Conservation (phyloP, 2,329 filamentous ascomycete species). For the Sordariomycetes sp. region DNA sequence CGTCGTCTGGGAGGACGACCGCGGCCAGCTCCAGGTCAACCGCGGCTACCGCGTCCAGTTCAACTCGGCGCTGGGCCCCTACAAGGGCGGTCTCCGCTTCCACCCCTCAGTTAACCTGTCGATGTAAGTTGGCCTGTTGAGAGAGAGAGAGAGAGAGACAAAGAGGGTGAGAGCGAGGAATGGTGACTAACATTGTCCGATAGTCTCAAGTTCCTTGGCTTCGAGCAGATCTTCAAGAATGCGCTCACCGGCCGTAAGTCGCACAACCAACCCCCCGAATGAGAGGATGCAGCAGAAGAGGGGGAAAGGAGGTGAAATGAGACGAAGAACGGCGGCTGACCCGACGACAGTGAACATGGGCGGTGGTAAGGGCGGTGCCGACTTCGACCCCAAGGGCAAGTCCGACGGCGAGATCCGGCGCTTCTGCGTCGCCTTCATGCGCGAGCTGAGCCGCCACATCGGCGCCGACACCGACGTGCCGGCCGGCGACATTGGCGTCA, state of each 20-base stretch:
- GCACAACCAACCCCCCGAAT: neutral
- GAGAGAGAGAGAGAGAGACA: neutral
- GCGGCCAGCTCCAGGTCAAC: conserved; percentile 80
- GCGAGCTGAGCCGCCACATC: conserved; percentile 89
- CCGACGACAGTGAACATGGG: conserved; percentile 53
- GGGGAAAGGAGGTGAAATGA: neutral
- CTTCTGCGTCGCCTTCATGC: conserved; percentile 96
- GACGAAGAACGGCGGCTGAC: neutral
- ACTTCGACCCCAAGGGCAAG: conserved; percentile 99
- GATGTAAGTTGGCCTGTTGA: conserved; percentile 25
- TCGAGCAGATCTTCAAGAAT: conserved; percentile 99
- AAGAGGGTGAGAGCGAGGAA: conserved; percentile 16
- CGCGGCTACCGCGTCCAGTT: conserved; percentile 94
- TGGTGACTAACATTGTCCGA: neutral
- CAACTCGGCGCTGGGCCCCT: conserved; percentile 93
- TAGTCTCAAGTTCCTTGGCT: conserved; percentile 88
- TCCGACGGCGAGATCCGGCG: conserved; percentile 92
- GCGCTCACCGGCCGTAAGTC: conserved; percentile 80
- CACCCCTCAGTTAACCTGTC: conserved; percentile 77
- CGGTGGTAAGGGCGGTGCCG: conserved; percentile 92
- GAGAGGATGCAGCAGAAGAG: neutral
- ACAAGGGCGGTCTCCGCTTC: conserved; percentile 94
- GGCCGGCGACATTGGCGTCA: conserved; percentile 92
- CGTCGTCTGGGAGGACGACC: conserved; percentile 93
- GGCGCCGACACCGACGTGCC: conserved; percentile 92